Conservation (phyloP, 2,329 filamentous ascomycete species). For the Sporothrix pseudoabietina region DNA sequence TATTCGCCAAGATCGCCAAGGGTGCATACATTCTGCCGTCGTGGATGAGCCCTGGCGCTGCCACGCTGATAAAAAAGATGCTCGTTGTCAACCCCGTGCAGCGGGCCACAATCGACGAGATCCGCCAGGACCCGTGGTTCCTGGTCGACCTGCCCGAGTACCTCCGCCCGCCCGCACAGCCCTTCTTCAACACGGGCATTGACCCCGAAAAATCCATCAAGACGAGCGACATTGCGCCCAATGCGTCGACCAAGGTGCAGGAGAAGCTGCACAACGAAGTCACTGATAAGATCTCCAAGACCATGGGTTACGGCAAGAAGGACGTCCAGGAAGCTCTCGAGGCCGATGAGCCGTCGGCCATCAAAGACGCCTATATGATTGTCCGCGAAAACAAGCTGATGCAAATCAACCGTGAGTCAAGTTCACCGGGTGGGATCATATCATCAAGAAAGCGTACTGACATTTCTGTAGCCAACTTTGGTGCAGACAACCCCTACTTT, state of each 20-base stretch:
- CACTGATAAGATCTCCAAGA: constrained; percentile 93
- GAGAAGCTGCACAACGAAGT: constrained; percentile 91
- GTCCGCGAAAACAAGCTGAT: constrained; percentile 97
- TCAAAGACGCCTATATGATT: constrained; percentile 98
- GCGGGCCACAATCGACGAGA: constrained; percentile 90
- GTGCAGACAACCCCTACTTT: constrained; percentile 48
- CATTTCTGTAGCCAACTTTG: constrained; percentile 47
- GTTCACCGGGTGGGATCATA: too few relatives aligned
- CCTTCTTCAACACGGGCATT: constrained; percentile 91
- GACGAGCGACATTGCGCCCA: constrained; percentile 76
- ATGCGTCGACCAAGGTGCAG: constrained; percentile 75
- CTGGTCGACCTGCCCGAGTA: constrained; percentile 82
- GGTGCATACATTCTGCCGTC: constrained; percentile 90
- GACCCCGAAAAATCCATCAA: constrained; percentile 91
- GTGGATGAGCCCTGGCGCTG: constrained; percentile 85
- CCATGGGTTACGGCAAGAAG: constrained; percentile 93
- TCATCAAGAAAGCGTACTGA: background rate
- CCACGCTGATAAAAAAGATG: constrained; percentile 85
- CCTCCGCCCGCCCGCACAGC: constrained; percentile 81
- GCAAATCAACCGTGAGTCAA: constrained; percentile 82
- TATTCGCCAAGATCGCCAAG: constrained; percentile 97
- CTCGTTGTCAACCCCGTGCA: constrained; percentile 93
- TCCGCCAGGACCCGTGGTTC: constrained; percentile 93
- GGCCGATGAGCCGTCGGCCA: constrained; percentile 90
- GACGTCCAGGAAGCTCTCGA: constrained; percentile 94